Conservation (phyloP, 2,329 filamentous ascomycete species). For the Atkinsonella hypoxylon region DNA sequence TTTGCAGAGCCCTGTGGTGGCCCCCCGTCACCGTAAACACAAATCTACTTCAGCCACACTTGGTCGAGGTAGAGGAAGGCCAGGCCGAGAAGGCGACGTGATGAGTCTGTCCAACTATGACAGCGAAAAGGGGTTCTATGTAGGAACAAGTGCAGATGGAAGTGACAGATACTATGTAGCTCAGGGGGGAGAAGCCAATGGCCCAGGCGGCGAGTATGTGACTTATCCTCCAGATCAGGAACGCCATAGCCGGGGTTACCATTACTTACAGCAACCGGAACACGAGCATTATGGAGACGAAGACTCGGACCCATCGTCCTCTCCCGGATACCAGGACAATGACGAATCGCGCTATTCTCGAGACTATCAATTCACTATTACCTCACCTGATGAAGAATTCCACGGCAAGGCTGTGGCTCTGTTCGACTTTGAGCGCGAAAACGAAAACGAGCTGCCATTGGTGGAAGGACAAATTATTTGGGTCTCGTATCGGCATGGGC, state of each 20-base stretch:
- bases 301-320: slow-evolving; percentile 44
- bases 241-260: slow-evolving; percentile 39
- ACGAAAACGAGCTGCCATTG: slow-evolving; percentile 88
- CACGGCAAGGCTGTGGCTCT: slow-evolving; percentile 91
- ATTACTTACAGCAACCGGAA: slow-evolving; percentile 31
- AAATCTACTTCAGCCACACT: slow-evolving; percentile 51
- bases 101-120: slow-evolving; percentile 40
- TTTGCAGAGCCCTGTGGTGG: slow-evolving; percentile 80
- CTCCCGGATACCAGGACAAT: slow-evolving; percentile 43
- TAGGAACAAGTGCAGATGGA: slow-evolving; percentile 55
- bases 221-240: slow-evolving; percentile 61
- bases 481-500: slow-evolving; percentile 89
- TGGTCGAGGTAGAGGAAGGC: slow-evolving; percentile 30
- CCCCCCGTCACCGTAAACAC: slow-evolving; percentile 74
- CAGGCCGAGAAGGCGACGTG: slow-evolving; percentile 32
- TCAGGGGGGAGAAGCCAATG: slow-evolving; percentile 57
- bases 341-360: slow-evolving; percentile 75
- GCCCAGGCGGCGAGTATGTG: slow-evolving; percentile 67
- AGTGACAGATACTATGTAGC: slow-evolving; percentile 65
- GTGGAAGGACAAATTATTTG: slow-evolving; percentile 93
- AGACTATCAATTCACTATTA: slow-evolving; percentile 91
- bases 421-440: slow-evolving; percentile 90
- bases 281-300: slow-evolving; percentile 41
- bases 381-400: slow-evolving; percentile 92
- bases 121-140: slow-evolving; percentile 53